phyloP scores from a whole-genome alignment of 2,329 filamentous ascomycete genomes.

The Xylariaceae sp. region DNA sequence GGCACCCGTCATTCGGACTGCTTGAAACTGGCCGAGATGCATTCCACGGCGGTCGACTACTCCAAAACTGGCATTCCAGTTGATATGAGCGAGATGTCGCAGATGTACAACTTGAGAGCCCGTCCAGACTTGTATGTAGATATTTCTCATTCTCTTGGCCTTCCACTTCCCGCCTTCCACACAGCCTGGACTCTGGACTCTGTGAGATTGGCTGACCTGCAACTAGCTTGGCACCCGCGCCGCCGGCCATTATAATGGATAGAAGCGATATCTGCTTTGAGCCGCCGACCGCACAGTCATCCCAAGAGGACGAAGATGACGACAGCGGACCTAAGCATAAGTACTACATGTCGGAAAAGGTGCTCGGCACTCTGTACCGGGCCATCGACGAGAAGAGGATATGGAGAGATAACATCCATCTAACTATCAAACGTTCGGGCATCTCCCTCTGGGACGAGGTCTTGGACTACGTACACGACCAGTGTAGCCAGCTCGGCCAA shows the following conservation, averaged over 20 bases:
- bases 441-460: conserved; percentile 42
- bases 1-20: conserved; percentile 53
- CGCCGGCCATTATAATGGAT: conserved; percentile 40
- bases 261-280: conserved; percentile 39
- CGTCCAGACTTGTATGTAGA: conserved; percentile 52
- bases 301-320: conserved; percentile 42
- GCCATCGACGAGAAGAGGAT: conserved; percentile 67
- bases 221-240: conserved; percentile 41
- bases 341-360: conserved; percentile 64
- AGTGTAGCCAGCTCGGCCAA: conserved; percentile 27
- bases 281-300: conserved; percentile 20
- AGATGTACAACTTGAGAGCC: conserved; percentile 28
- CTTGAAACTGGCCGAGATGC: conserved; percentile 51
- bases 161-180: too few species aligned
- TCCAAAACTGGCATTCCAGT: conserved; percentile 67
- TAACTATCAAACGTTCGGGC: conserved; percentile 22
- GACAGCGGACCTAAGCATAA: conserved; percentile 39
- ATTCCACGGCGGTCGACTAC: conserved; percentile 69
- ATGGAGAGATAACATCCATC: conserved; percentile 46
- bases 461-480: conserved; percentile 24
- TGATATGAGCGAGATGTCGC: conserved; percentile 39
- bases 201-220: background rate
- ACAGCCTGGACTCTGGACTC: too few species aligned
- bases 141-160: too few species aligned
- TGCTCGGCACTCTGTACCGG: conserved; percentile 66